These are phyloP conservation scores for Trichoderma afroharzianum DNA, from an alignment of 2,329 filamentous ascomycete species.

Conservation along the genomic window DNA sequence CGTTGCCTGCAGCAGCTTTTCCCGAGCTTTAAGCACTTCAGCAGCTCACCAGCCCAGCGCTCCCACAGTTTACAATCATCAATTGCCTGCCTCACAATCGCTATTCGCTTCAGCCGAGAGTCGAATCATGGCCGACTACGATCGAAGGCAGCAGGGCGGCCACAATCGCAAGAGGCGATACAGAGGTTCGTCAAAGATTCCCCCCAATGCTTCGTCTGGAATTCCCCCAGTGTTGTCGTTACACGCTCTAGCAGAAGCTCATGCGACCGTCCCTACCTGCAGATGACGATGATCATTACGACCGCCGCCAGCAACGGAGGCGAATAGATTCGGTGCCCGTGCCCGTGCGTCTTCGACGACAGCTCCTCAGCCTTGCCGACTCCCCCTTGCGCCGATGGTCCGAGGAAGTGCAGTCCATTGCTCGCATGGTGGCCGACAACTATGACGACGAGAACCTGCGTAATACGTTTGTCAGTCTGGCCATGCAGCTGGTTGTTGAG, in stretches of 20 bases:
- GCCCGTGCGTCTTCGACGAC: conserved; percentile 68
- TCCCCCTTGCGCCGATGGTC: conserved; percentile 73
- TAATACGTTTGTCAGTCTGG: conserved; percentile 67
- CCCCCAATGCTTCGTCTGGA: background rate
- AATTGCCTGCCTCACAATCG: background rate
- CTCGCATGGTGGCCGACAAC: conserved; percentile 74
- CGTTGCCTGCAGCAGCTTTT: conserved; percentile 21
- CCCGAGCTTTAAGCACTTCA: conserved; percentile 13
- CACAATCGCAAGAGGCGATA: conserved; percentile 72
- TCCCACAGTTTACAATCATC: background rate
- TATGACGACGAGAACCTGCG: conserved; percentile 80
- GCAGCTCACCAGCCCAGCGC: background rate
- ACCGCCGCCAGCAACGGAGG: conserved; percentile 69
- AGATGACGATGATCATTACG: conserved; percentile 72
- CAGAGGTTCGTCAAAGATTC: conserved; percentile 57
- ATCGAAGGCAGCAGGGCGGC: conserved; percentile 50
- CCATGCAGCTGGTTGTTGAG: conserved; percentile 75
- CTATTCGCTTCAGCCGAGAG: background rate
- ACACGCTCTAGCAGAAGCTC: background rate
- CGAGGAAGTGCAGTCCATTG: conserved; percentile 72
- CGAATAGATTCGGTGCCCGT: conserved; percentile 68
- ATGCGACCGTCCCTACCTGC: conserved; percentile 2
- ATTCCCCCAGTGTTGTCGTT: background rate
- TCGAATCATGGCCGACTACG: conserved; percentile 51
- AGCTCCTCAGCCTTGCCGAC: conserved; percentile 77